These are phyloP conservation scores for Asclepias syriaca DNA, from an alignment of 257 asterid species.

Conservation along the genomic window DNA sequence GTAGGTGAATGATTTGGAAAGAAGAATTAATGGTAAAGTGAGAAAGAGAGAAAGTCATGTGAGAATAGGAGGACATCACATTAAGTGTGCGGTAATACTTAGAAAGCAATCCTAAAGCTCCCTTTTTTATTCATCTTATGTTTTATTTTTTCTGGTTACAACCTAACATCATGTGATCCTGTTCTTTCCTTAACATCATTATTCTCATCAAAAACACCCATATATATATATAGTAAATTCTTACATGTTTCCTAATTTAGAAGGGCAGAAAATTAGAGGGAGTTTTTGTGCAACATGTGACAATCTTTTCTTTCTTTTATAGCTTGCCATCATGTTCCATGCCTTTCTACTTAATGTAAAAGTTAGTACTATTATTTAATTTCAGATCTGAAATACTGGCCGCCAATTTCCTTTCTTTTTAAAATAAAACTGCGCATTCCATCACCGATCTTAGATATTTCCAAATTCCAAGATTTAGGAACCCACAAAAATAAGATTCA, in stretches of 20 bases:
- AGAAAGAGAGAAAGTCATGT: constrained; percentile 32
- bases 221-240: no score
- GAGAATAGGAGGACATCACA: constrained; percentile 24
- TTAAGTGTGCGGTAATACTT: constrained; percentile 19
- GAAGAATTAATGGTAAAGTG: constrained; percentile 20
- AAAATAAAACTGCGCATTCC: neutral
- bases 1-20: constrained; percentile 3
- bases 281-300: constrained; percentile 36
- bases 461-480: neutral
- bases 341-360: constrained; percentile 13
- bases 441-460: neutral
- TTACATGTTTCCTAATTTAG: no score
- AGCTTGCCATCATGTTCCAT: constrained; percentile 24
- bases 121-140: constrained; percentile 15
- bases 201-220: no score
- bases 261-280: neutral
- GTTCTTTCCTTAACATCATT: no score
- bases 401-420: neutral
- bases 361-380: neutral
- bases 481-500: no score
- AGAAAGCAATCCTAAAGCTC: constrained; percentile 23
- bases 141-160: neutral
- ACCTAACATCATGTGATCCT: no score
- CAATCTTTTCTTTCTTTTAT: constrained; percentile 7
- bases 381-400: neutral